A percentile compares a stretch with the other conserved stretches of the same genome.
phyloP scores from a whole-genome alignment of 2,329 filamentous ascomycete species.

The Claviceps sp. region DNA sequence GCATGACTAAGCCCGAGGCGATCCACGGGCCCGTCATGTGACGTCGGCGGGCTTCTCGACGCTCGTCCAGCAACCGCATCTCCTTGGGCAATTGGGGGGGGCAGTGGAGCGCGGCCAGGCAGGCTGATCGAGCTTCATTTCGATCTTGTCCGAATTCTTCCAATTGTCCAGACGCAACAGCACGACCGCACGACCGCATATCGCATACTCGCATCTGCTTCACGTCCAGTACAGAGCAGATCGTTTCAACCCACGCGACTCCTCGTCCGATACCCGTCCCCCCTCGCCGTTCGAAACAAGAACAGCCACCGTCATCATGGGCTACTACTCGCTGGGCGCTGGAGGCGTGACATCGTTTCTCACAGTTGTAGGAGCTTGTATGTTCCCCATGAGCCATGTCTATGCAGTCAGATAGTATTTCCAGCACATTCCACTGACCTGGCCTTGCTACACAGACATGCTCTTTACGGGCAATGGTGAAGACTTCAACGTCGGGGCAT shows the following conservation, averaged over 20 bases:
- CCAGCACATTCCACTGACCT: neutral
- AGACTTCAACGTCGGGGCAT: conserved; percentile 91
- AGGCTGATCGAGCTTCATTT: neutral
- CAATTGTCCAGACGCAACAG: neutral
- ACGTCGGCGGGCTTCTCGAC: conserved; percentile 13
- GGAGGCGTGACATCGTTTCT: conserved; percentile 56
- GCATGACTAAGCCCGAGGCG: neutral
- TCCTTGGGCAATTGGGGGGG: neutral
- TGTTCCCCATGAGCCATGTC: conserved; percentile 18
- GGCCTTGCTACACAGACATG: conserved; percentile 56
- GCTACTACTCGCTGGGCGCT: conserved; percentile 56
- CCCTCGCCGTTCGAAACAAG: neutral
- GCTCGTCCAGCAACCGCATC: neutral
- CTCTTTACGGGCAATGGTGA: conserved; percentile 95
- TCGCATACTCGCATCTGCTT: neutral
- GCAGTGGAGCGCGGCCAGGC: neutral
- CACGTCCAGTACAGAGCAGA: neutral
- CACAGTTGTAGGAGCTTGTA: conserved; percentile 66
- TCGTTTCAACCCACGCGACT: neutral
- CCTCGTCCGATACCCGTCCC: neutral
- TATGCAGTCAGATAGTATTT: neutral
- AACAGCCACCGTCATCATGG: conserved; percentile 39
- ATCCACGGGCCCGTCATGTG: conserved; percentile 19
- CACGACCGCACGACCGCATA: neutral
- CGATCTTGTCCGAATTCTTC: neutral